phyloP scores from a whole-genome alignment of 257 asterid genomes.

The Echites panduratus region DNA sequence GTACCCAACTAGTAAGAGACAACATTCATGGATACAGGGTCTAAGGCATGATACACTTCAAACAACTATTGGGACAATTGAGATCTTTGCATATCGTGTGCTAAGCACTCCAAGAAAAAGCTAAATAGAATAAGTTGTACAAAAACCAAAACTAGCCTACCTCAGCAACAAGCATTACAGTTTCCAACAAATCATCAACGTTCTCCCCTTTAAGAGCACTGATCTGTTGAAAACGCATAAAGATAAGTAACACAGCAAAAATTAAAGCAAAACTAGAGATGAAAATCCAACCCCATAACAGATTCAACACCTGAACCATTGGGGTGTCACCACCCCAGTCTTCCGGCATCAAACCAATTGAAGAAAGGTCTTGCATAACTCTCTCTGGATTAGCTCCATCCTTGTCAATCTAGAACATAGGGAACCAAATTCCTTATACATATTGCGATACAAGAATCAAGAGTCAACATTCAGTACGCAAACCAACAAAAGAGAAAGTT shows the following conservation, averaged over 20 bases:
- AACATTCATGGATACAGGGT: neutral
- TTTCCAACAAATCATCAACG: slow-evolving; percentile 87
- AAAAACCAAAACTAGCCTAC: slow-evolving; percentile 34
- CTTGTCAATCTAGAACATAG: slow-evolving; percentile 61
- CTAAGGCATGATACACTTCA: neutral
- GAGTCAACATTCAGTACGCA: neutral
- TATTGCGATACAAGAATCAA: slow-evolving; percentile 5
- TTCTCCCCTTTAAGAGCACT: slow-evolving; percentile 99
- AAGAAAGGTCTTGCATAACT: slow-evolving; percentile 88
- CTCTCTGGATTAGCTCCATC: slow-evolving; percentile 90
- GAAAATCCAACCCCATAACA: slow-evolving; percentile 15
- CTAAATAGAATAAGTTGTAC: slow-evolving; percentile 6
- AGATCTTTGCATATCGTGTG: neutral
- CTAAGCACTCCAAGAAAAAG: neutral
- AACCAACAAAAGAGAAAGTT: neutral
- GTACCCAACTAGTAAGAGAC: neutral
- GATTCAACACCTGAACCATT: slow-evolving; percentile 72
- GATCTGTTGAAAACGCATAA: slow-evolving; percentile 44
- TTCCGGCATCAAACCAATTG: slow-evolving; percentile 91
- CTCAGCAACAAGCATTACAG: slow-evolving; percentile 96
- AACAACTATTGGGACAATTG: neutral
- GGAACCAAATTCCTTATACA: slow-evolving; percentile 7
- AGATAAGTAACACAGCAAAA: slow-evolving; percentile 25
- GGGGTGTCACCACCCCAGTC: slow-evolving; percentile 96
- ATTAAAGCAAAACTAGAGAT: slow-evolving; percentile 2